Evolutionary conservation across 2,329 filamentous ascomycete genomes (phyloP).

Genomic region (Clonostachys byssicola): DNA sequence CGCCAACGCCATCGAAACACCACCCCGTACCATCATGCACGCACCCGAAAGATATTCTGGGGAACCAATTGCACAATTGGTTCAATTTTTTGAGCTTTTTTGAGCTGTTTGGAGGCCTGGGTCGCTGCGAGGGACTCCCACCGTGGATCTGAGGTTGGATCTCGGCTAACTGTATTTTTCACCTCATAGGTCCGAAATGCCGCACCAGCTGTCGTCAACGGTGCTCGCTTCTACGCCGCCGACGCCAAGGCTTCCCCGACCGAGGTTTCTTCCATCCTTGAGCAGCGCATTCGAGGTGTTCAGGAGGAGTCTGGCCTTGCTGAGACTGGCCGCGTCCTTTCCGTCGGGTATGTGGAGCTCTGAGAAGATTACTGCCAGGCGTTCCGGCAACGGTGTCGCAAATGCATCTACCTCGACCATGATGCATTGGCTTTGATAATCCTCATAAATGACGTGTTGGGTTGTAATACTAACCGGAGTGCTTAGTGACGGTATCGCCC

Average conservation of each 20-base stretch:
- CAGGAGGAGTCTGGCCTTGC: constrained; percentile 94
- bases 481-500: constrained; percentile 97
- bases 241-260: constrained; percentile 94
- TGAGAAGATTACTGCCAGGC: constrained; percentile 1
- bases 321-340: constrained; percentile 98
- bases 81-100: constrained; percentile 20
- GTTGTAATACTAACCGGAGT: constrained; percentile 9
- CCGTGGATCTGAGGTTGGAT: constrained; percentile 26
- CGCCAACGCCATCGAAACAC: constrained; percentile 38
- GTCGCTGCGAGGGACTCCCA: constrained; percentile 14
- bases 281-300: constrained; percentile 98
- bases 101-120: constrained; percentile 17
- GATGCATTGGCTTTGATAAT: background rate
- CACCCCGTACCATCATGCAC: constrained; percentile 10
- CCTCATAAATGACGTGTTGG: background rate
- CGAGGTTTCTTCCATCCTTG: constrained; percentile 98
- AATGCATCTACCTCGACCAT: constrained; percentile 9
- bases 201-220: constrained; percentile 72
- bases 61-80: constrained; percentile 29
- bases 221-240: constrained; percentile 79
- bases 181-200: constrained; percentile 75
- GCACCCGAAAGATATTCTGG: constrained; percentile 18
- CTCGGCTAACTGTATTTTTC: constrained; percentile 52
- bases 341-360: constrained; percentile 80
- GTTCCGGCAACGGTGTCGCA: background rate